Evolutionary conservation across 495 filamentous ascomycete genomes (phyloP), one percentile per base, ranked within the genome.

Genomic region (Talaromyces stipitatus): DNA sequence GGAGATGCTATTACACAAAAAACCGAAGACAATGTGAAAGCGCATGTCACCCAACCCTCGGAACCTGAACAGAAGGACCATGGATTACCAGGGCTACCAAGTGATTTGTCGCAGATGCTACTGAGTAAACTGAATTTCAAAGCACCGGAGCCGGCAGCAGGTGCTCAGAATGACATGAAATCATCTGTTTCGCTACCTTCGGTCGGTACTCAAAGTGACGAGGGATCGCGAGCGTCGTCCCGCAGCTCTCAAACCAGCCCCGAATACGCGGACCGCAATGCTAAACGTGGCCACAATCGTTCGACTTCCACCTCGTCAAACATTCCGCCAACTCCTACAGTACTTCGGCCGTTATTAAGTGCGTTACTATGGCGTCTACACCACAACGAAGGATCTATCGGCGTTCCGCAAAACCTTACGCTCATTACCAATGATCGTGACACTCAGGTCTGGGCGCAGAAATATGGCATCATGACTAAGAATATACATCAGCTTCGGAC

Each of bases 281-380:
- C 66, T 46, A 24, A 60, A 52, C 43, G 50, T 12, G 69, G 68
- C 12, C 75, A 78, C 45, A 68, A 66, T 46, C 75, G 73, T 24
- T 70, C 68, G 16, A 60, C 60, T 14, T 78, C 73, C 4, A 68
- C 61, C 8, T 54, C 54, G 0, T 66, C 73, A 26, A 62, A 61
- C 14, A 70, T 73, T 50, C 66, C 72, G 6, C 64, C 68, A 22
- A 74, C 73, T 10, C 78, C 80, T 29, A 43, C 59, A n/a, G 58
- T 63, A 14, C 66, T 85, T 10, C 78, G 78, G 43, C 80, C 83
- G 8, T 66, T 88, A 45, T 77, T 88, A 63, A 86, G 82, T 64
- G 80, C 81, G 27, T 72, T 82, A 16, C 69, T 88, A 9, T 85
- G 83, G 78, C 77, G 78, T 45, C 72, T 86, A 22, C 78, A 86